A percentile compares a stretch with the other conserved stretches of the same genome.
These are phyloP conservation scores for Yamadazyma buinensis DNA, from an alignment of 1,139 yeast species.

Conservation along the genomic window DNA sequence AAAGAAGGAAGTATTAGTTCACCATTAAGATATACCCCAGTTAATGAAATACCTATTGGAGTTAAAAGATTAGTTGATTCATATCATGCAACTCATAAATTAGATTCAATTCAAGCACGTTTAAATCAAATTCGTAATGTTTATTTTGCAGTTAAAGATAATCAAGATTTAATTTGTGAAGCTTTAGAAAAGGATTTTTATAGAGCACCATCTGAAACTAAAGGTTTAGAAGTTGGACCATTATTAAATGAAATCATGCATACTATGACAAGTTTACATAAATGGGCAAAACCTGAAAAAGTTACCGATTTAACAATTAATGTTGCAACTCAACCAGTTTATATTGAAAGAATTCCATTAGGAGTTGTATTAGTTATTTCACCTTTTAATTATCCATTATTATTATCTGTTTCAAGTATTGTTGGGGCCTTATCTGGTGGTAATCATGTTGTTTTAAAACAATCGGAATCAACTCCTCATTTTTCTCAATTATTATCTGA, in stretches of 20 bases:
- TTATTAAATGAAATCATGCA: constrained; percentile 55
- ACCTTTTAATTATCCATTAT: constrained; percentile 86
- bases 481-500: constrained; percentile 54
- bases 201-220: constrained; percentile 60
- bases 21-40: constrained; percentile 39
- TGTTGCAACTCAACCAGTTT: constrained; percentile 45
- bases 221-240: constrained; percentile 51
- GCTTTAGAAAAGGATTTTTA: constrained; percentile 68
- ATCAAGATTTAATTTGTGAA: constrained; percentile 48
- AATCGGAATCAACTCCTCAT: constrained; percentile 70
- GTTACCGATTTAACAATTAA: constrained; percentile 43
- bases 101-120: constrained; percentile 55
- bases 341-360: constrained; percentile 62
- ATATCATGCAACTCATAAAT: constrained; percentile 46
- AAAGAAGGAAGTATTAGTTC: neutral
- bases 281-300: constrained; percentile 57
- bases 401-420: constrained; percentile 62
- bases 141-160: constrained; percentile 62
- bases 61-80: constrained; percentile 40
- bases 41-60: constrained; percentile 46
- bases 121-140: constrained; percentile 64
- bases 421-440: constrained; percentile 88
- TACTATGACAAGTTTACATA: constrained; percentile 55
- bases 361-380: constrained; percentile 76
- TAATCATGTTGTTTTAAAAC: constrained; percentile 76